These are phyloP conservation scores for Candida sakaeoensis DNA, from an alignment of 805 yeast genomes.

Conservation along the genomic window DNA sequence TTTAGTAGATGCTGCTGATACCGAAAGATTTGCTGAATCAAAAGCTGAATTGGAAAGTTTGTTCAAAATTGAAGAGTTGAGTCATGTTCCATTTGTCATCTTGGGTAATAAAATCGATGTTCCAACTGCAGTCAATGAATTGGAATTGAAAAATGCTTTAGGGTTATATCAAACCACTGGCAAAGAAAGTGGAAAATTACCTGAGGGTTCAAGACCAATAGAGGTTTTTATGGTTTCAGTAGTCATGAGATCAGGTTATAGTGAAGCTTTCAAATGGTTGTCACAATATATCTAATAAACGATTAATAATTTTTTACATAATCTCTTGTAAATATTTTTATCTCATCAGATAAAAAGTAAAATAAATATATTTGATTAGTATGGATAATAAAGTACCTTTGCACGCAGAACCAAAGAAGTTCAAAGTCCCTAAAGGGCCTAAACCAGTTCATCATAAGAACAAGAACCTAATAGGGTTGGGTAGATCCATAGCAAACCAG, in stretches of 20 bases:
- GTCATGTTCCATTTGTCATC: slow-evolving; percentile 84
- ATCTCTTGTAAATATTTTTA: background rate
- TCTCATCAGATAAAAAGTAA: slow-evolving; percentile 1
- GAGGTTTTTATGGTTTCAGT: slow-evolving; percentile 98
- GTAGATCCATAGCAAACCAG: slow-evolving; percentile 75
- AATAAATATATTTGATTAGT: slow-evolving; percentile 2
- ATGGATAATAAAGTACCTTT: slow-evolving; percentile 35
- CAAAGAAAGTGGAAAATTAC: slow-evolving; percentile 61
- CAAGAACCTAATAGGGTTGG: slow-evolving; percentile 80
- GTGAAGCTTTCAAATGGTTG: slow-evolving; percentile 97
- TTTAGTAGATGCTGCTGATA: slow-evolving; percentile 95
- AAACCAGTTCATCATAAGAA: slow-evolving; percentile 83
- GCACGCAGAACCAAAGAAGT: slow-evolving; percentile 56
- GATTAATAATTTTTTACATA: no score
- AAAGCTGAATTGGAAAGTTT: slow-evolving; percentile 92
- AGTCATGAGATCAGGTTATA: slow-evolving; percentile 98
- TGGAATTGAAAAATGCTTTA: slow-evolving; percentile 85
- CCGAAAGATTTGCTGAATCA: slow-evolving; percentile 91
- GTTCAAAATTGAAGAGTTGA: slow-evolving; percentile 87
- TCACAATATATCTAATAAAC: slow-evolving; percentile 76
- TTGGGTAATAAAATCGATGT: slow-evolving; percentile 97
- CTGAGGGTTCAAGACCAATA: slow-evolving; percentile 79
- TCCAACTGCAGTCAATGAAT: slow-evolving; percentile 91
- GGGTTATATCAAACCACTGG: slow-evolving; percentile 87
- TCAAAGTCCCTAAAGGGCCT: slow-evolving; percentile 91